A percentile compares a stretch with the other conserved stretches of the same genome.
These are phyloP conservation scores for Diospyros lotus DNA, from an alignment of 148 eudicot genomes.

Conservation along the genomic window DNA sequence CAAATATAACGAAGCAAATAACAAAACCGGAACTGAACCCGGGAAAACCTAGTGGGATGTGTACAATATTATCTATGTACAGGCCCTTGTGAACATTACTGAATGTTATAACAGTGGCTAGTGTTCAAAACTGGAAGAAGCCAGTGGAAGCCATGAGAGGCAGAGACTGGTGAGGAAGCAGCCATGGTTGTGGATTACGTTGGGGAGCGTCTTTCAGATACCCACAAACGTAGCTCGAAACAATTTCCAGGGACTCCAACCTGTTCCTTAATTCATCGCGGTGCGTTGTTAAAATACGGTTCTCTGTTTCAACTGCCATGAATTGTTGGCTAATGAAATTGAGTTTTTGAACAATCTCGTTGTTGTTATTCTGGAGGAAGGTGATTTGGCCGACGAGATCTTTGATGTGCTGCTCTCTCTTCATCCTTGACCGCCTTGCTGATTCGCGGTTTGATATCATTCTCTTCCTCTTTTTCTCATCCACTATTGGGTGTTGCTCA, in stretches of 20 bases:
- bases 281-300: no score
- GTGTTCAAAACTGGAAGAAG: conserved; percentile 2
- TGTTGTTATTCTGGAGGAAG: no score
- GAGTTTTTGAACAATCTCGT: no score
- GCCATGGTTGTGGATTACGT: conserved; percentile 12
- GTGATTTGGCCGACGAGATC: conserved; percentile 6
- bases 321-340: no score
- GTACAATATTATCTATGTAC: not conserved
- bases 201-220: conserved; percentile 2
- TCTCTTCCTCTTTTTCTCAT: conserved; percentile 22
- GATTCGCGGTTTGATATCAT: conserved; percentile 30
- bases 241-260: not conserved
- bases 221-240: conserved; percentile 16
- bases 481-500: conserved; percentile 3
- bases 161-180: conserved; percentile 7
- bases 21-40: not conserved
- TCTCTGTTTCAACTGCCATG: no score
- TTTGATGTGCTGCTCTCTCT: conserved; percentile 28
- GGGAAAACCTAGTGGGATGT: not conserved
- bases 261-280: no score
- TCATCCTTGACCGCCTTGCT: conserved; percentile 27
- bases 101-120: not conserved
- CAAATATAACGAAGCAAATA: not conserved
- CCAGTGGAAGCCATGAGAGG: conserved; percentile 16
- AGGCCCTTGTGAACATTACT: not conserved